Evolutionary conservation across 2,329 filamentous ascomycete species (phyloP), one percentile per base, ranked within the genome.

Genomic region (Paecilomyces formosus): DNA sequence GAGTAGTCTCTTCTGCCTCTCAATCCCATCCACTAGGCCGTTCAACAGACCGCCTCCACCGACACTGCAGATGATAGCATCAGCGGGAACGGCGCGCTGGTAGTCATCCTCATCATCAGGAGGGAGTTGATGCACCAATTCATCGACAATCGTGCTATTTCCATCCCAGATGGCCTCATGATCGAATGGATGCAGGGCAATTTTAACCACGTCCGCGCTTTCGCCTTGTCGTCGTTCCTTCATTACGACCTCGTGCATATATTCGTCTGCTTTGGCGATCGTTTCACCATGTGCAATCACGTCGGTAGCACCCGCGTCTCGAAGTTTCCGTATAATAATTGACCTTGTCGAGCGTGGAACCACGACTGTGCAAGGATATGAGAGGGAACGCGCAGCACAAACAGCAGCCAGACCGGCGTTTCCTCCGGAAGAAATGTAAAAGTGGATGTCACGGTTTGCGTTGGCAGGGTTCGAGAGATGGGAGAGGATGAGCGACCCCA

Each of bases 351-450:
- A 79, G 8, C 78, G 70, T 0, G 91, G 89, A 1, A 94, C 84
- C 30, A 91, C 88, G 61, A 96, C 88, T 4, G 90, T 93, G 70
- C 85, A 86, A 1, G 84, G 85, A 39, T 84, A 81, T 5, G 79
- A 75, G 6, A 94, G 80, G 2, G 82, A 79, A 24, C 79, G 77
- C 12, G 90, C 88, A 1, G 90, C 88, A 54, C 85, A 86, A 15
- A 90, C 89, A 66, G 88, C 90, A 1, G 90, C 91, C 3, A 96
- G 83, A 1, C 91, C 91, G 1, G 91, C 91, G 69, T 96, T 96
- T 58, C 91, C 91, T 59, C 89, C 90, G 2, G 85, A 89, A 12
- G 87, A 88, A 68, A 84, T 88, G 77, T 90, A 94, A 81, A 94
- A 93, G 77, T 89, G 88, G 18, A 77, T 68, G 52, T 78, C 75